These are phyloP conservation scores for Lunasporangiospora selenospora DNA, from an alignment of 192 early-diverging fungal genomes.

Conservation along the genomic window DNA sequence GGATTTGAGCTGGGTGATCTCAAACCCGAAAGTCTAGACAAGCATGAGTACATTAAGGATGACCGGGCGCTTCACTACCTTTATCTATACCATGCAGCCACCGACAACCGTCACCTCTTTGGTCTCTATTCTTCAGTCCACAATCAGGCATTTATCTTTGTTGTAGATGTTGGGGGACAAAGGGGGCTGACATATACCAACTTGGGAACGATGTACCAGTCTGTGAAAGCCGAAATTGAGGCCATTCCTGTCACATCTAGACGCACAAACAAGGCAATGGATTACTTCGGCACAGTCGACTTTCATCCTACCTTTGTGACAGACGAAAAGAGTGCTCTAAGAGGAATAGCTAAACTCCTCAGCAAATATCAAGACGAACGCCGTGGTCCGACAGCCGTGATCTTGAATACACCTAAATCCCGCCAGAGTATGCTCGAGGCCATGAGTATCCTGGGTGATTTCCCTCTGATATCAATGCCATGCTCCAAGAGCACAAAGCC, in stretches of 20 bases:
- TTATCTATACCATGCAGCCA: constrained; percentile 79
- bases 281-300: constrained; percentile 58
- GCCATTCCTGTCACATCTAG: constrained; percentile 26
- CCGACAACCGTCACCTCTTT: constrained; percentile 70
- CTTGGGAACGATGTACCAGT: constrained; percentile 62
- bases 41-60: constrained; percentile 42
- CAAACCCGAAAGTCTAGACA: constrained; percentile 28
- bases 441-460: constrained; percentile 64
- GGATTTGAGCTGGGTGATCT: constrained; percentile 56
- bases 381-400: constrained; percentile 73
- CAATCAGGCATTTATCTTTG: constrained; percentile 66
- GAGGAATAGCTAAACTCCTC: constrained; percentile 66
- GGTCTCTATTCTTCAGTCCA: constrained; percentile 72
- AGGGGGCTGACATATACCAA: constrained; percentile 40
- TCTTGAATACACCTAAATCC: constrained; percentile 70
- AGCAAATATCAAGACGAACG: constrained; percentile 65
- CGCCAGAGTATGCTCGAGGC: constrained; percentile 54
- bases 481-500: constrained; percentile 71
- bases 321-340: constrained; percentile 59
- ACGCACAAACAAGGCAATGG: constrained; percentile 51
- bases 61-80: constrained; percentile 60
- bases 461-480: constrained; percentile 76
- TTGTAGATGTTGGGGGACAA: constrained; percentile 68
- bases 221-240: constrained; percentile 53
- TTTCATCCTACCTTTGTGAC: constrained; percentile 55